phyloP scores from a whole-genome alignment of 768 basidiomycete genomes.

The Sarcomyxa edulis region DNA sequence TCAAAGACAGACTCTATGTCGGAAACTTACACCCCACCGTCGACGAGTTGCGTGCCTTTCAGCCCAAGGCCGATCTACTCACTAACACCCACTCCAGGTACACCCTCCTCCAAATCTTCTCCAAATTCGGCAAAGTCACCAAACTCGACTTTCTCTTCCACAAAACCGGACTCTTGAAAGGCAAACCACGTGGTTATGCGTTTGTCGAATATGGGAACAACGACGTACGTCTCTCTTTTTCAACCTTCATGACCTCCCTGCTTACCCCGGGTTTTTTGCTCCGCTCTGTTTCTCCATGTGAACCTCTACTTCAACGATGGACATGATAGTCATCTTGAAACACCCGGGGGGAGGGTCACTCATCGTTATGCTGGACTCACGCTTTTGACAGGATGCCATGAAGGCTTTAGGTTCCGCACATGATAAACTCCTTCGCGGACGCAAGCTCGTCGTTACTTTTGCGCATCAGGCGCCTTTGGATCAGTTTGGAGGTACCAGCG shows the following conservation, averaged over 20 bases:
- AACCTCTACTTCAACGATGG: slow-evolving; percentile 9
- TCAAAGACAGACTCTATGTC: slow-evolving; percentile 80
- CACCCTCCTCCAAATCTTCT: slow-evolving; percentile 83
- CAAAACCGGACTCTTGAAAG: slow-evolving; percentile 82
- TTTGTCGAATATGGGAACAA: slow-evolving; percentile 82
- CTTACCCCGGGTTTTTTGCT: slow-evolving; percentile 50
- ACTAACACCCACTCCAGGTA: slow-evolving; percentile 46
- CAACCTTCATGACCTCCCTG: slow-evolving; percentile 14
- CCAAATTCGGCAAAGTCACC: slow-evolving; percentile 87
- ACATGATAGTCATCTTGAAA: slow-evolving; percentile 2
- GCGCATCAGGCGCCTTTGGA: slow-evolving; percentile 78
- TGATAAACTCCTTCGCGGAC: slow-evolving; percentile 78
- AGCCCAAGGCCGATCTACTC: too few species aligned
- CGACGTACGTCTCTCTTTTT: slow-evolving; percentile 55
- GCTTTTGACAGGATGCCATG: slow-evolving; percentile 66
- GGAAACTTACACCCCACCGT: slow-evolving; percentile 86
- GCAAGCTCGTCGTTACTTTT: slow-evolving; percentile 86
- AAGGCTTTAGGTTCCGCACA: slow-evolving; percentile 71
- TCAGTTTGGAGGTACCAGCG: slow-evolving; percentile 16
- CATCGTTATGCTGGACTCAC: neutral
- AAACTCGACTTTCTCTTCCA: slow-evolving; percentile 96
- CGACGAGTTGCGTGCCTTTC: slow-evolving; percentile 49
- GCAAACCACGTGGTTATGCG: slow-evolving; percentile 93
- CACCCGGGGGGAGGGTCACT: slow-evolving; percentile 11
- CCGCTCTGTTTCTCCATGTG: slow-evolving; percentile 15